These are phyloP conservation scores for Thermothelomyces thermophilus DNA, from an alignment of 2,329 filamentous ascomycete genomes.

Conservation along the genomic window DNA sequence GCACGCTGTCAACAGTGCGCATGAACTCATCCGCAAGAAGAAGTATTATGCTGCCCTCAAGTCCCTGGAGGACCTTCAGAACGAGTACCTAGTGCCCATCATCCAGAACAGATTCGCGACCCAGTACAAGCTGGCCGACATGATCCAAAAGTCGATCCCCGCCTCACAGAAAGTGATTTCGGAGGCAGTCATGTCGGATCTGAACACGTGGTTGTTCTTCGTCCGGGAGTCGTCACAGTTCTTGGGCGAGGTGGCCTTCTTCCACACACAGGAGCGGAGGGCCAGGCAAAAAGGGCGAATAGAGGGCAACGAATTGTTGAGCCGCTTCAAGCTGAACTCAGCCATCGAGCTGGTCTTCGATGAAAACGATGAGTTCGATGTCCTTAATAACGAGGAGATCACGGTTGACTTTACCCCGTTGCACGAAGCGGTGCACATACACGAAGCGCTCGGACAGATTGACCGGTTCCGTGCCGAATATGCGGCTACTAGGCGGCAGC, in stretches of 20 bases:
- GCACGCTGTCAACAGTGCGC: constrained; percentile 86
- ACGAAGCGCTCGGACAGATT: constrained; percentile 85
- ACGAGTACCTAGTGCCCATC: constrained; percentile 74
- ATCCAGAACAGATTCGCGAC: constrained; percentile 79
- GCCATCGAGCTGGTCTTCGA: constrained; percentile 93
- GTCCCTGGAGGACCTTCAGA: constrained; percentile 90
- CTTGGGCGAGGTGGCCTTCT: constrained; percentile 91
- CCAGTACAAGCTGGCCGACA: constrained; percentile 87
- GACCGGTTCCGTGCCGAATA: constrained; percentile 90
- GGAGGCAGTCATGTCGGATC: constrained; percentile 91
- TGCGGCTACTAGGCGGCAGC: constrained; percentile 78
- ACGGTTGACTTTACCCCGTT: constrained; percentile 91
- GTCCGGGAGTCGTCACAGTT: constrained; percentile 96
- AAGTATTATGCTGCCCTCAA: constrained; percentile 94
- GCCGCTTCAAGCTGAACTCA: constrained; percentile 87
- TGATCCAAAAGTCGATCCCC: constrained; percentile 94
- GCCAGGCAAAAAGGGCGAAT: constrained; percentile 76
- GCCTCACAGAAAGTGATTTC: constrained; percentile 88
- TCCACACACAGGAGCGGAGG: constrained; percentile 84
- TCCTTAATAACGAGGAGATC: constrained; percentile 90
- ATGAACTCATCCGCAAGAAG: constrained; percentile 85
- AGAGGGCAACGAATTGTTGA: constrained; percentile 66
- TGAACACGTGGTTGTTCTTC: constrained; percentile 94
- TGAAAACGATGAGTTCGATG: constrained; percentile 90
- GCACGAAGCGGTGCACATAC: constrained; percentile 93